Base-by-base conservation (phyloP, 2,329 filamentous ascomycete species). In the Colletotrichum paranaense region DNA sequence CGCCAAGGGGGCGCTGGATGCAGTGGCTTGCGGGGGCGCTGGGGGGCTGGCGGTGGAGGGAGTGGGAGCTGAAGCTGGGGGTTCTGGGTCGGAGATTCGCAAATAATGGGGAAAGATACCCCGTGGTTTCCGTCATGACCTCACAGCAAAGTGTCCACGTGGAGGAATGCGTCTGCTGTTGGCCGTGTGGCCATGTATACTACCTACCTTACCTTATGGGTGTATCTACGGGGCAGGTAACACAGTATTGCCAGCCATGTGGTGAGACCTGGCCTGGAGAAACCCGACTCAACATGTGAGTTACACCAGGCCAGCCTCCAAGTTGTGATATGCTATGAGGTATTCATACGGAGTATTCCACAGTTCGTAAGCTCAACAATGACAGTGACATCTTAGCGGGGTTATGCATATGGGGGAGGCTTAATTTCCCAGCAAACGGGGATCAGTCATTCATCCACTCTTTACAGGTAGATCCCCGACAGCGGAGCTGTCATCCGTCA, bases 121-220 rank as follows among this genome's bases (percentile, higher is more conserved):
- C 60, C 67, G 49, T 73, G 70, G 14, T 8, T 53, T 57, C 69
- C 58, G 64, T 72, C 60, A 73, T 73, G 67, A 73, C 67, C 67
- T 71, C 71, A 73, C 56, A 16, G 60, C 56, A 35, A 73, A 57
- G 55, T 73, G 46, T 62, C 67, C 71, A 71, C 71, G 67, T 66
- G 67, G 60, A 56, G n/a, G 12, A 30, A 46, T 24, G 52, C 24
- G 19, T 38, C 59, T 35, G 52, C 30, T 19, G 26, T 22, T 30
- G 22, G 5, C 26, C 24, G 49, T 38, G 12, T 53, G 42, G 19
- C 14, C 38, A 42, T 57, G 22, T 42, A 30, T 52, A 35, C 32
- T 35, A 35, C 32, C 11, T 35, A 35, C 11, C 32, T 35, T 12
- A 35, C 32, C 32, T 35, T 35, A 12, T 35, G 12, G 32, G 32